phyloP scores from a whole-genome alignment of 495 filamentous ascomycete genomes.

The Sphaerosporella brunnea region DNA sequence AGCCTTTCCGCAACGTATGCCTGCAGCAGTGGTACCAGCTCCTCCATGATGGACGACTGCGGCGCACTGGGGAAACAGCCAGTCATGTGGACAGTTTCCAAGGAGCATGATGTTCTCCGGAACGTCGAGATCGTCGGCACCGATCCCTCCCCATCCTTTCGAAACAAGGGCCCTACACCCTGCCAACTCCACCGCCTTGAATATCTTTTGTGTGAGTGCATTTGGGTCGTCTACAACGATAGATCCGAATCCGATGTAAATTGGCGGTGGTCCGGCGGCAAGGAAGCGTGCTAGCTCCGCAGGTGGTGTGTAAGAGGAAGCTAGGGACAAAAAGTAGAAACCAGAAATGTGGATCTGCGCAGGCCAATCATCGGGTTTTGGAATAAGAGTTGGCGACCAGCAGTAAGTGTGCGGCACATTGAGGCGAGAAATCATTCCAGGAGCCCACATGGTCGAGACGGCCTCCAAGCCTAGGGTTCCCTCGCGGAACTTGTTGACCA shows the following conservation, averaged over 20 bases:
- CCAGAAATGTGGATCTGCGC: constrained; percentile 44
- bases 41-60: constrained; percentile 51
- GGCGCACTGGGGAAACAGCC: constrained; percentile 46
- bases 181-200: constrained; percentile 39
- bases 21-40: constrained; percentile 48
- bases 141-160: constrained; percentile 51
- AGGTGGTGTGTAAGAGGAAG: constrained; percentile 39
- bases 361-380: constrained; percentile 48
- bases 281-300: constrained; percentile 39
- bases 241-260: constrained; percentile 53
- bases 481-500: constrained; percentile 46
- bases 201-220: constrained; percentile 44
- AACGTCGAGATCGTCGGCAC: constrained; percentile 28
- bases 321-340: constrained; percentile 47
- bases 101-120: constrained; percentile 34
- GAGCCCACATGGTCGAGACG: constrained; percentile 46
- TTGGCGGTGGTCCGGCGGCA: constrained; percentile 34
- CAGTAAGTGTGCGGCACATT: constrained; percentile 51
- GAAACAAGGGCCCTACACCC: constrained; percentile 45
- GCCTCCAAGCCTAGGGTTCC: constrained; percentile 42
- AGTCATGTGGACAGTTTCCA: constrained; percentile 53
- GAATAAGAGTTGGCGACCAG: constrained; percentile 44
- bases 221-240: constrained; percentile 53
- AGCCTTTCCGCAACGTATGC: constrained; percentile 45
- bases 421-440: constrained; percentile 41